Percentiles rank a stretch among this genome's conserved stretches.
phyloP scores from a whole-genome alignment of 176 grass and related monocot genomes.

The Musa schizocarpa region DNA sequence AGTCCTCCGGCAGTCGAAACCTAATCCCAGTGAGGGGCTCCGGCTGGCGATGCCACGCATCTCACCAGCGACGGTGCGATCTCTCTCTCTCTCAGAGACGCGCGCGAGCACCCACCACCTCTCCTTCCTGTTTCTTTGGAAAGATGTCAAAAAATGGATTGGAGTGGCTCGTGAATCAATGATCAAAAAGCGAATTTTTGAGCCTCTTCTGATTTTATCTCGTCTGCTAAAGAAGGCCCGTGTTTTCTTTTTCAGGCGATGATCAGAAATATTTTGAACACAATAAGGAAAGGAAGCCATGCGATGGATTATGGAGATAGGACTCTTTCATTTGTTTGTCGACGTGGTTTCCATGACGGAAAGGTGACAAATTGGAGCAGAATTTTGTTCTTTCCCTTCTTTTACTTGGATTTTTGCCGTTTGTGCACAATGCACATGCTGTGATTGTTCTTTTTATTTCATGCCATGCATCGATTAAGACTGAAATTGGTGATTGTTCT shows the following conservation, averaged over 20 bases:
- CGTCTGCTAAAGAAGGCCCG: too few relatives aligned
- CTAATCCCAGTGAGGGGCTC: too few relatives aligned
- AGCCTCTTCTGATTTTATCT: too few relatives aligned
- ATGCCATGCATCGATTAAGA: not conserved
- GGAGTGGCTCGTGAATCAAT: too few relatives aligned
- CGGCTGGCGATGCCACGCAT: too few relatives aligned
- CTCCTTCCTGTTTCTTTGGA: too few relatives aligned
- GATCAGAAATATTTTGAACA: not conserved
- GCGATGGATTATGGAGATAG: not conserved
- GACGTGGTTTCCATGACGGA: not conserved
- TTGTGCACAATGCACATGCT: not conserved
- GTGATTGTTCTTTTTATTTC: not conserved
- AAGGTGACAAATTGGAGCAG: not conserved
- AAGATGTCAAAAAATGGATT: too few relatives aligned
- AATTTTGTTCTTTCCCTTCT: not conserved
- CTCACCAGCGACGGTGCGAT: too few relatives aligned
- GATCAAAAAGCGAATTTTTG: too few relatives aligned
- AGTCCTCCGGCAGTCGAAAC: too few relatives aligned
- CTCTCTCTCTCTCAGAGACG: too few relatives aligned
- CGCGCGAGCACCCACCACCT: too few relatives aligned
- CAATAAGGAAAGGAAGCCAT: slow-evolving; percentile 1
- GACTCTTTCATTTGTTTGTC: not conserved
- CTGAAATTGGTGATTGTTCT: not conserved
- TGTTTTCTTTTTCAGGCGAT: not conserved
- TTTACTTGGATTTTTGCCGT: not conserved